phyloP scores from a whole-genome alignment of 2,329 filamentous ascomycete genomes.

The Hypoxylon sp. region DNA sequence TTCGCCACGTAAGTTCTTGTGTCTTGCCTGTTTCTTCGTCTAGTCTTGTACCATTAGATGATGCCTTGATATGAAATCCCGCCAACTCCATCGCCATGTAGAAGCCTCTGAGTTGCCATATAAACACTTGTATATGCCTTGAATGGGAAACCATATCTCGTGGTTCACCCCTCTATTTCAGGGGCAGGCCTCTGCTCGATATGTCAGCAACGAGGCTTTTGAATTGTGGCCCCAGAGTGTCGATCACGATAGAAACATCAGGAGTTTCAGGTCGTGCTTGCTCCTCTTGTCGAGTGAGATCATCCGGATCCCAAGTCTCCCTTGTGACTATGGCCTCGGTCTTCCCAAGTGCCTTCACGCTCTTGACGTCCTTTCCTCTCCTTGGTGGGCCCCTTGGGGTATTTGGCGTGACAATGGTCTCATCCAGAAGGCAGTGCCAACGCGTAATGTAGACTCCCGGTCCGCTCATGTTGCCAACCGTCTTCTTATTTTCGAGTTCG shows the following conservation, averaged over 20 bases:
- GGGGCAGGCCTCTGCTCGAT: slow-evolving; percentile 30
- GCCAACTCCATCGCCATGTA: neutral
- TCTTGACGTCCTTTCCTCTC: slow-evolving; percentile 65
- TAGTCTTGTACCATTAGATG: neutral
- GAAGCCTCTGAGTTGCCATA: too few species aligned
- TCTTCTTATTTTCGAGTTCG: slow-evolving; percentile 22
- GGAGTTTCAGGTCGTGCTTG: slow-evolving; percentile 54
- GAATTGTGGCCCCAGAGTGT: slow-evolving; percentile 44
- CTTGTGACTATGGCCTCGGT: slow-evolving; percentile 53
- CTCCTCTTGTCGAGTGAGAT: slow-evolving; percentile 51
- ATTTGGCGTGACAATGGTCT: slow-evolving; percentile 76
- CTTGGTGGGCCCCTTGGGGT: slow-evolving; percentile 66
- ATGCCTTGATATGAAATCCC: neutral
- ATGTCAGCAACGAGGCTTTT: slow-evolving; percentile 45
- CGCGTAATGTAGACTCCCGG: slow-evolving; percentile 79
- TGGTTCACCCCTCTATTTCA: neutral
- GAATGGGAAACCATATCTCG: neutral
- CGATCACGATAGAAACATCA: slow-evolving; percentile 54
- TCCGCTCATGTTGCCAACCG: slow-evolving; percentile 61
- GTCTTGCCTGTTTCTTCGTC: neutral
- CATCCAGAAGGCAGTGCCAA: slow-evolving; percentile 79
- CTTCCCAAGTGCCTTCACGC: slow-evolving; percentile 59
- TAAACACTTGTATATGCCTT: neutral
- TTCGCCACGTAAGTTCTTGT: neutral
- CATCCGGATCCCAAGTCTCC: slow-evolving; percentile 45